These are phyloP conservation scores for Nemania sp. DNA, from an alignment of 2,329 filamentous ascomycete species.

Conservation along the genomic window DNA sequence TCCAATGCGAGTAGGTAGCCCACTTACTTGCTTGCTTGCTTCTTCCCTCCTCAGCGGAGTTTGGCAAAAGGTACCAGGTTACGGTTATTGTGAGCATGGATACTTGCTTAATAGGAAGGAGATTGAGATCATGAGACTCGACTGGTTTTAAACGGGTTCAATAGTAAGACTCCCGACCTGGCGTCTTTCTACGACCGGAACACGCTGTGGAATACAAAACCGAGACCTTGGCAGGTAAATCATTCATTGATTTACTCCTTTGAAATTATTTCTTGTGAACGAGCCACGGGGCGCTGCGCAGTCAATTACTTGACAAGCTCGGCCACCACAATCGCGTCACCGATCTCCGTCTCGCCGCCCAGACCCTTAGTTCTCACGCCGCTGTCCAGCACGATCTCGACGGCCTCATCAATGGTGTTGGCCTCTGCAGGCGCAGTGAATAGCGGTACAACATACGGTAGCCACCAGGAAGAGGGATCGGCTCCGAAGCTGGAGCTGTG, in stretches of 20 bases:
- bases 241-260: too few species aligned
- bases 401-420: conserved; percentile 78
- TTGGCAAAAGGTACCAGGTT: neutral
- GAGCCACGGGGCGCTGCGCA: conserved; percentile 30
- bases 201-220: neutral
- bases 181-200: neutral
- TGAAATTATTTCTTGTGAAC: neutral
- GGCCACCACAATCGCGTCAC: conserved; percentile 75
- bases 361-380: conserved; percentile 84
- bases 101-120: too few species aligned
- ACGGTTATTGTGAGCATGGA: neutral
- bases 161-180: neutral
- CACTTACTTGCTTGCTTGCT: too few species aligned
- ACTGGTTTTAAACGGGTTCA: too few species aligned
- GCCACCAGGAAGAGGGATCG: conserved; percentile 75
- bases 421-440: conserved; percentile 82
- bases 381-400: conserved; percentile 76
- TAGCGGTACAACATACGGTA: conserved; percentile 98
- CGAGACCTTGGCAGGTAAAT: neutral
- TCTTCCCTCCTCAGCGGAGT: neutral
- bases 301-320: conserved; percentile 74
- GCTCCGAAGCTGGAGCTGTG: conserved; percentile 14
- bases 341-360: conserved; percentile 75
- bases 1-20: neutral
- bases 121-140: too few species aligned